Percentiles rank a stretch among this genome's conserved stretches.
Conservation (phyloP, 2,329 filamentous ascomycete genomes). For the Verruconis gallopava region DNA sequence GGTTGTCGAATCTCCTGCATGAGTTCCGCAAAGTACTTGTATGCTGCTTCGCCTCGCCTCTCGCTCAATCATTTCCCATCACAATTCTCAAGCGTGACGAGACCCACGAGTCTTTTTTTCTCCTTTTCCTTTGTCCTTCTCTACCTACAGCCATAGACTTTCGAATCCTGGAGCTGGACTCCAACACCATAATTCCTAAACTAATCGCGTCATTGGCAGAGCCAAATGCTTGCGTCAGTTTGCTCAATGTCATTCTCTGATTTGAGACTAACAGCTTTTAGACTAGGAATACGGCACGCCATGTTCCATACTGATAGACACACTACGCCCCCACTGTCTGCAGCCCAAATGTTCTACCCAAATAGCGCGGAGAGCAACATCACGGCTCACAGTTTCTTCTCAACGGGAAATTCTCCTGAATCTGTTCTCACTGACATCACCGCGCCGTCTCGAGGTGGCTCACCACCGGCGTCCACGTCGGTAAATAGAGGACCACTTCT, state of each 20-base stretch:
- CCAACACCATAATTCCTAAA: slow-evolving; percentile 24
- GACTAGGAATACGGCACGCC: slow-evolving; percentile 14
- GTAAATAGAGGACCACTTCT: slow-evolving; percentile 49
- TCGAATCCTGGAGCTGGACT: slow-evolving; percentile 30
- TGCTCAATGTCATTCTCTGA: slow-evolving; percentile 12
- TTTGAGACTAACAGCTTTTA: slow-evolving; percentile 23
- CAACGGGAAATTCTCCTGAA: slow-evolving; percentile 34
- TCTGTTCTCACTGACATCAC: slow-evolving; percentile 7
- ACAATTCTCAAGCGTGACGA: slow-evolving; percentile 21
- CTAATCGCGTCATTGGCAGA: slow-evolving; percentile 20
- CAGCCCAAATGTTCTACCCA: slow-evolving; percentile 24
- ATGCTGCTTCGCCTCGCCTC: slow-evolving; percentile 5
- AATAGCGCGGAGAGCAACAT: slow-evolving; percentile 22
- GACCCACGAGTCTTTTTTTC: slow-evolving; percentile 26
- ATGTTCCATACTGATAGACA: slow-evolving; percentile 30
- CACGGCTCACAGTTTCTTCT: slow-evolving; percentile 28
- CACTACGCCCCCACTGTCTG: slow-evolving; percentile 29
- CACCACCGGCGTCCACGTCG: neutral
- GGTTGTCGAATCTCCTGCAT: slow-evolving; percentile 3
- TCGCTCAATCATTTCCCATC: slow-evolving; percentile 17
- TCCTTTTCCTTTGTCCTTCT: slow-evolving; percentile 17
- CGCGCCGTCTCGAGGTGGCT: slow-evolving; percentile 3
- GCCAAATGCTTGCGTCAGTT: slow-evolving; percentile 20
- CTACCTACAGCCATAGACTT: slow-evolving; percentile 20
- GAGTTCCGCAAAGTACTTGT: slow-evolving; percentile 5